Evolutionary conservation across 2,329 filamentous ascomycete genomes (phyloP), one percentile per base, ranked within the genome.

Genomic region (Ascochyta koolunga): DNA sequence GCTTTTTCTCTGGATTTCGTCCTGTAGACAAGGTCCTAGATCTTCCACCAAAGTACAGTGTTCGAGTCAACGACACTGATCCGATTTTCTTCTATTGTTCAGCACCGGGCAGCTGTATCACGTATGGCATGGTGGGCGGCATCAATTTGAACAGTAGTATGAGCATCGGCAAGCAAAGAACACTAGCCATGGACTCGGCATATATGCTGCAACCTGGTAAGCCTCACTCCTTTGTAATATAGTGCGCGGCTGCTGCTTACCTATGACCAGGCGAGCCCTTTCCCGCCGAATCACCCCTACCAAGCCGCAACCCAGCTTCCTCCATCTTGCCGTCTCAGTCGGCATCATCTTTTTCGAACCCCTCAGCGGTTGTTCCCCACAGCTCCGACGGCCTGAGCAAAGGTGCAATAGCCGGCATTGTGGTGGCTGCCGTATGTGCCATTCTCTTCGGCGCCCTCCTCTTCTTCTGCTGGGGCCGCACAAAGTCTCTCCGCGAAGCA

Each of bases 61-160:
- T 75, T 27, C 43, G 31, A 1, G 58, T 76, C 48, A 73, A 74
- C 46, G 65, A 72, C 49, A 67, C 68, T 1, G 33, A 60, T 1
- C 73, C 74, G 2, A 66, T 75, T 1, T 75, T 70, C 54, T 76
- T 73, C 65, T 76, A 76, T 61, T 75, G 72, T 54, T 66, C 86
- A 0, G 87, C 88, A 0, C 81, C 84, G 0, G 82, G 79, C 1
- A 88, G 86, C 5, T 93, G 90, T 67, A 79, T 82, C 9, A 72
- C 76, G 2, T 83, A 86, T 45, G 82, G 84, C 32, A 93, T 93
- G 89, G 82, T 93, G 16, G 89, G 89, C 4, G 87, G 85, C 1
- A 87, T 93, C 61, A 93, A 93, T 66, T 82, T 87, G 9, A 71
- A 70, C 38, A 27, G 62, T 6, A 60, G 54, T 11, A 65, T 59